Evolutionary conservation across 495 filamentous ascomycete genomes (phyloP).

Genomic region (Geoglossum glabrum): DNA sequence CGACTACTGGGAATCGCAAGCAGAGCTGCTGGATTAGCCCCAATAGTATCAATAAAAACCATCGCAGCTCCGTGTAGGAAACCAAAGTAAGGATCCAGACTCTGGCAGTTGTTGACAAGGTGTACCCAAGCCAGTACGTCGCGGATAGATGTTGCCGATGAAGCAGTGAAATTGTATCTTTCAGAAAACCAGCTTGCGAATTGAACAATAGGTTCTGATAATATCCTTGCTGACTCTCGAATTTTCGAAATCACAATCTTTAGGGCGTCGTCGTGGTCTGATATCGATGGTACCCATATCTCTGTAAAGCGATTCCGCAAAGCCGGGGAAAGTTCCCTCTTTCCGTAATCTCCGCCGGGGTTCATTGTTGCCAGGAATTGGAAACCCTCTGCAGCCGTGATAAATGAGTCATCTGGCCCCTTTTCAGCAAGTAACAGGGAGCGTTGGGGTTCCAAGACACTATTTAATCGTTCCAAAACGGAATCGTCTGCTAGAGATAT

Average conservation of each 20-base stretch:
- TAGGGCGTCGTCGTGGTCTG: slow-evolving; percentile 63
- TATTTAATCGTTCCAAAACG: slow-evolving; percentile 88
- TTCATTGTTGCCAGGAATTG: slow-evolving; percentile 99
- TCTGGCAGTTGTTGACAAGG: slow-evolving; percentile 53
- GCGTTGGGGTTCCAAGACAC: slow-evolving; percentile 78
- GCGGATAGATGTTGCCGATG: slow-evolving; percentile 63
- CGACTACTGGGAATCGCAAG: slow-evolving; percentile 41
- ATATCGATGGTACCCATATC: slow-evolving; percentile 83
- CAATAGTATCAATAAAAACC: slow-evolving; percentile 87
- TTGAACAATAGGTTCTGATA: slow-evolving; percentile 48
- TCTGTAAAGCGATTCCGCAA: slow-evolving; percentile 94
- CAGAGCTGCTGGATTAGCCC: slow-evolving; percentile 78
- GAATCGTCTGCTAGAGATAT: slow-evolving; percentile 97
- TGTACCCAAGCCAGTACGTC: slow-evolving; percentile 86
- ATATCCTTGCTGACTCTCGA: slow-evolving; percentile 20
- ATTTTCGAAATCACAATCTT: slow-evolving; percentile 72
- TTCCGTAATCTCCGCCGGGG: slow-evolving; percentile 93
- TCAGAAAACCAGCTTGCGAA: slow-evolving; percentile 87
- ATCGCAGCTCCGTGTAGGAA: slow-evolving; percentile 80
- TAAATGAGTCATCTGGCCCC: slow-evolving; percentile 56
- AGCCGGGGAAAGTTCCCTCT: slow-evolving; percentile 87
- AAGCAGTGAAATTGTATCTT: slow-evolving; percentile 49
- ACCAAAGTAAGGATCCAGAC: slow-evolving; percentile 30
- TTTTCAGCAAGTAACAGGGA: slow-evolving; percentile 87
- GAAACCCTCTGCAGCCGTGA: slow-evolving; percentile 63